Conservation (phyloP, 306 rosid genomes). For the Arachis hypogaea region DNA sequence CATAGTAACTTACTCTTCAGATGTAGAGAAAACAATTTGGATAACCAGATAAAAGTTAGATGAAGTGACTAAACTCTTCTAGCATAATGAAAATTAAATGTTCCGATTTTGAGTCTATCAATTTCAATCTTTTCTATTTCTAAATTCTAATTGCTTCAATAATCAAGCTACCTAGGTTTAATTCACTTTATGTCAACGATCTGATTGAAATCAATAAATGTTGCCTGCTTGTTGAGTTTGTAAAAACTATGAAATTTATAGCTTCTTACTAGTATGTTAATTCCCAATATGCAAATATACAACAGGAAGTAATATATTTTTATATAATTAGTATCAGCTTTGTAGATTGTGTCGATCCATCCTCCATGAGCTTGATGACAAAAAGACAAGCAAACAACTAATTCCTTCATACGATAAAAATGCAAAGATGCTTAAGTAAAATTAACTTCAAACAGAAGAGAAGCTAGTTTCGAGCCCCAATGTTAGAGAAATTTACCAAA, state of each 20-base stretch:
- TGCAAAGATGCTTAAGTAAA: not conserved
- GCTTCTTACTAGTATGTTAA: not conserved
- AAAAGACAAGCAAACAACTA: slow-evolving; percentile 8
- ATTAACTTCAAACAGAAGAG: not conserved
- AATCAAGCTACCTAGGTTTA: not conserved
- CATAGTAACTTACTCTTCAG: not conserved
- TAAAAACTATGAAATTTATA: not conserved
- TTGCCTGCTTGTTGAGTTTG: not conserved
- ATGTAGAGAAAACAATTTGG: slow-evolving; percentile 1
- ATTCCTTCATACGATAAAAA: not conserved
- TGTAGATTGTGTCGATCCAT: slow-evolving; percentile 1
- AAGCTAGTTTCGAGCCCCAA: slow-evolving; percentile 17
- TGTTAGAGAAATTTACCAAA: not conserved
- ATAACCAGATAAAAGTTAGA: slow-evolving; percentile 10
- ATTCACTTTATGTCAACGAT: not conserved
- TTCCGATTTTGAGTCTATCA: not conserved
- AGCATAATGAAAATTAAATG: slow-evolving; percentile 7
- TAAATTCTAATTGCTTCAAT: not conserved
- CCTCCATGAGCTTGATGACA: slow-evolving; percentile 13
- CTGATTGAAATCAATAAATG: not conserved
- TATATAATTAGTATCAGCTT: not conserved
- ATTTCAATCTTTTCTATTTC: slow-evolving; percentile 1
- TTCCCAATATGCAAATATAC: not conserved
- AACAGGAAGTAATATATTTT: not conserved
- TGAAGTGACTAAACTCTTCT: not conserved